Evolutionary conservation across 805 yeast genomes (phyloP), one percentile per base, ranked within the genome.

Genomic region (Saccharomycopsis lassenensis): DNA sequence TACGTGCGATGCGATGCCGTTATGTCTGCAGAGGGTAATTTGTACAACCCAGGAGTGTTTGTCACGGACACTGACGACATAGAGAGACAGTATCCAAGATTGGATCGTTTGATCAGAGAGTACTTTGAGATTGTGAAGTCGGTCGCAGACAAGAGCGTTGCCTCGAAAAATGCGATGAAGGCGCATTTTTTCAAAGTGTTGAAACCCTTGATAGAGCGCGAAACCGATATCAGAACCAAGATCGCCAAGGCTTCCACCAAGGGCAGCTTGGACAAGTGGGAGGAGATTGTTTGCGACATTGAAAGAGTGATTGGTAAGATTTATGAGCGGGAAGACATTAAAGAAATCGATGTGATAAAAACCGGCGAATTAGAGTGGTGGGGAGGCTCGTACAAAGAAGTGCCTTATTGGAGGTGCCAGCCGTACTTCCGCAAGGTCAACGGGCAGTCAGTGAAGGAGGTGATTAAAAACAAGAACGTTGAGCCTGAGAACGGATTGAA

Each of bases 331-430:
- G 65, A 61, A 1, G 63, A 74, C 37, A 74, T 74, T n/a, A 63
- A 58, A 3, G 68, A 66, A 34, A 43, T 66, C 14, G 95, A 85
- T 50, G 56, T 51, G 3, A 25, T 40, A 2, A 25, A 11, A 12
- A 94, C 94, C 32, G 94, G 94, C 1, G 49, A 65, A 10, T 4
- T 16, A 15, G 40, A 42, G 27, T 42, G 46, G 46, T 42, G 46
- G 46, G 46, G 46, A 8, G 46, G 46, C 11, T 18, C 21, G 10
- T 89, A 91, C 55, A 74, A 75, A 54, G 69, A 67, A 4, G 73
- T 89, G 11, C 97, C 98, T 1, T 86, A 80, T 55, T 89, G 97
- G 97, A 69, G 97, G 50, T 77, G 94, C 46, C 98, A 89, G 58
- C 98, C 98, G 2, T 81, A 83, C 54, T 89, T 89, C 65, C 68